phyloP scores from a whole-genome alignment of 1,284 basidiomycete species.

The Tilletia setariae region DNA sequence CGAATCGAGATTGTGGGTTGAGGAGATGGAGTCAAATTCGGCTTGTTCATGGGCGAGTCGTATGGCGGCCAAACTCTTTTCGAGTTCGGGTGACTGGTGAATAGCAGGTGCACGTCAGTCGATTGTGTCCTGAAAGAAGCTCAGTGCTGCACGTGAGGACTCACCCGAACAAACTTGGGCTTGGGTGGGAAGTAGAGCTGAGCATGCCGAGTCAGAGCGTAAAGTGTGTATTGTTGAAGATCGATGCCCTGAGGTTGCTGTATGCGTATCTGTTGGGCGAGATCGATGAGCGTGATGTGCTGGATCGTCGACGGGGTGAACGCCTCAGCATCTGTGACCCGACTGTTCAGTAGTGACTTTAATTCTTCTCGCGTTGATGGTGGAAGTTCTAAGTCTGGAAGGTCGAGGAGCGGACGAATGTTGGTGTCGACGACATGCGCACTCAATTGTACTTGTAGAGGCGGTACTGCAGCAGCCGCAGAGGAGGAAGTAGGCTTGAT shows the following conservation, averaged over 20 bases:
- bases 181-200: not conserved
- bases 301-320: too few relatives aligned
- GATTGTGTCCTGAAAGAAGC: not conserved
- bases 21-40: conserved; percentile 17
- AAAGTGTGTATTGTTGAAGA: not conserved
- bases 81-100: conserved; percentile 24
- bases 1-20: not conserved
- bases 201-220: not conserved
- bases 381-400: too few relatives aligned
- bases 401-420: too few relatives aligned
- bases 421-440: too few relatives aligned
- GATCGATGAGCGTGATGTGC: too few relatives aligned
- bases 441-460: too few relatives aligned
- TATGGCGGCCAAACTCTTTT: conserved; percentile 25
- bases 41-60: conserved; percentile 21
- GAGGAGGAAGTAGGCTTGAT: too few relatives aligned
- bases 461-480: too few relatives aligned
- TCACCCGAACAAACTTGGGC: conserved; percentile 13
- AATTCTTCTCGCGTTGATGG: too few relatives aligned
- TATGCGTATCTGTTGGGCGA: too few relatives aligned
- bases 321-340: too few relatives aligned
- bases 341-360: too few relatives aligned
- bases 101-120: not conserved
- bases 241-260: not conserved
- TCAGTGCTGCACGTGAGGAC: not conserved